These are phyloP conservation scores for Scheffersomyces titani DNA, from an alignment of 1,139 yeast genomes.

Conservation along the genomic window DNA sequence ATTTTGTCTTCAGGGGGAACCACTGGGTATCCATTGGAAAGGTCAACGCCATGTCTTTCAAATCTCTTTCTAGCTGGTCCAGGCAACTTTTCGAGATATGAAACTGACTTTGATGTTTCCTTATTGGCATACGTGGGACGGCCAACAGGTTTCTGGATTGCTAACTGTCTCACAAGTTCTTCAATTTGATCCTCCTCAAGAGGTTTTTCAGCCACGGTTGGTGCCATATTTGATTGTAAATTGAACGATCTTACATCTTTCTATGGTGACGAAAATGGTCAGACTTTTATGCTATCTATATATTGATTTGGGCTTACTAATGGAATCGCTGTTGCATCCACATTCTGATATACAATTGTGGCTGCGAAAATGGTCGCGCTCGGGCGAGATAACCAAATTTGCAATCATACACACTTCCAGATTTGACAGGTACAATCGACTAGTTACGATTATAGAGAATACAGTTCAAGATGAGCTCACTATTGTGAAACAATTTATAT, in stretches of 20 bases:
- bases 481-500: not conserved
- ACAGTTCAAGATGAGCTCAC: not conserved
- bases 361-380: not conserved
- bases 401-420: not conserved
- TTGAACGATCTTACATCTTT: not conserved
- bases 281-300: too few relatives aligned
- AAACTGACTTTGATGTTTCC: not conserved
- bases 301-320: too few relatives aligned
- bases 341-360: too few relatives aligned
- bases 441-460: not conserved
- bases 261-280: too few relatives aligned
- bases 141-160: conserved; percentile 21
- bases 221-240: not conserved
- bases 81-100: conserved; percentile 31
- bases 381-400: not conserved
- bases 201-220: not conserved
- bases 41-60: conserved; percentile 22
- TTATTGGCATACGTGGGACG: conserved; percentile 1
- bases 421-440: not conserved
- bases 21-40: conserved; percentile 17
- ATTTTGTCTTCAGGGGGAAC: conserved; percentile 10
- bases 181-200: conserved; percentile 11
- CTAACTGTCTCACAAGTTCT: conserved; percentile 16
- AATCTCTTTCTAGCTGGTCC: conserved; percentile 31
- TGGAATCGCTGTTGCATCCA: too few relatives aligned